A percentile compares a stretch with the other conserved stretches of the same genome.
Evolutionary conservation across 805 yeast genomes (phyloP).

Genomic region (Metschnikowia rubicola): DNA sequence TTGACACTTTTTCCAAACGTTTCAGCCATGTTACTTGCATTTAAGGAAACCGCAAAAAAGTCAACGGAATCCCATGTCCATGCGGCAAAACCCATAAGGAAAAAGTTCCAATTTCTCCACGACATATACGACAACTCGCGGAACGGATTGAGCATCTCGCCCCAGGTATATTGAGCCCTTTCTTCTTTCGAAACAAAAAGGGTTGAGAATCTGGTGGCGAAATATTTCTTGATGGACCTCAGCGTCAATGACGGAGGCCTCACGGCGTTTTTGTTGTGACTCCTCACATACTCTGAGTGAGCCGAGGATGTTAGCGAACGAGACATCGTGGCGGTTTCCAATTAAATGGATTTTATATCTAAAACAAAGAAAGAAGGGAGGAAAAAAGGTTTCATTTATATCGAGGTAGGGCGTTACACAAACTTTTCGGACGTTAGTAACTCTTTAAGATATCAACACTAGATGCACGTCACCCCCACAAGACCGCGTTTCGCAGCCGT

Average conservation of each 20-base stretch:
- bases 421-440: no score
- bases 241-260: conserved; percentile 31
- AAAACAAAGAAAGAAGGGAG: background rate
- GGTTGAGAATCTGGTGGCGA: conserved; percentile 46
- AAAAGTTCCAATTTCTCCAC: conserved; percentile 48
- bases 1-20: conserved; percentile 45
- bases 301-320: conserved; percentile 13
- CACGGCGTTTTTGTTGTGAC: conserved; percentile 17
- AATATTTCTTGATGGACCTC: conserved; percentile 33
- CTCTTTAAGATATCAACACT: no score
- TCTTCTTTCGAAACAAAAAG: conserved; percentile 47
- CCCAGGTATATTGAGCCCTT: conserved; percentile 34
- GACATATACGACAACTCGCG: conserved; percentile 15
- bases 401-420: no score
- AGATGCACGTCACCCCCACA: no score
- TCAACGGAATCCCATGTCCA: conserved; percentile 72
- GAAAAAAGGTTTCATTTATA: background rate
- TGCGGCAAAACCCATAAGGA: conserved; percentile 49
- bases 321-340: conserved; percentile 1
- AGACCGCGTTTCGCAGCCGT: no score
- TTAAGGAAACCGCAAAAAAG: conserved; percentile 55
- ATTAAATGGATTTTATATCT: no score
- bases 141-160: conserved; percentile 41
- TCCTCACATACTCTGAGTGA: conserved; percentile 14
- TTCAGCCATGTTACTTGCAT: conserved; percentile 45